Base-by-base conservation (phyloP, 1,139 yeast species). In the Magnusiomyces starmeri region DNA sequence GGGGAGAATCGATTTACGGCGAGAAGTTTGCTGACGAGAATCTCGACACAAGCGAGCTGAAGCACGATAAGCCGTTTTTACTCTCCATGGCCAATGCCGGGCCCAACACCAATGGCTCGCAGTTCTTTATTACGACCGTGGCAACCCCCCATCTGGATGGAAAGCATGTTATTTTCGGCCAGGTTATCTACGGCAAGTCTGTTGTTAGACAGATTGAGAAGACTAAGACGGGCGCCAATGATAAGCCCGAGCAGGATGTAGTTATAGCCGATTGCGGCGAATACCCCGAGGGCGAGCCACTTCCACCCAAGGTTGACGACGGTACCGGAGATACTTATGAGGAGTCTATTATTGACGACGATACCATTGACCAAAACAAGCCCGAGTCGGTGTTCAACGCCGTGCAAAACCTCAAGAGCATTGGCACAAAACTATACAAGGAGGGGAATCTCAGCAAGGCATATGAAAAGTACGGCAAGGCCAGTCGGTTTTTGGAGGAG, bases 61-160 rank as follows among this genome's bases (percentile, higher is more conserved):
- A 76, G 59, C 97, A 92, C 66, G 90, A 83, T 60, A 76, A 77
- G 63, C 97, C 97, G 51, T 90, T 85, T 68, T 74, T 90, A 61
- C 77, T 92, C 63, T 86, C 96, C 20, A 92, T 92, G 97, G 97
- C 97, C 56, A 90, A 89, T 67, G 87, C 96, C 4, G 97, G 97
- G 12, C 90, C 96, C 52, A 82, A 85, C 67, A 90, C 97, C 56
- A 92, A 92, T 66, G 97, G 97, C 1, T 88, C 96, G 0, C 97
- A 92, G 68, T 90, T 89, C 65, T 92, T 92, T 68, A 83, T 92
- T 62, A 79, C 84, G 51, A 83, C 92, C n/a, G 87, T 79, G 3
- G 79, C 85, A 48, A 83, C 92, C 22, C 87, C 92, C 8, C 92
- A 85, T 66, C 76, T 90, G 61, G 92, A 92, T 67, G 95, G 94